Evolutionary conservation across 257 asterid genomes (phyloP).

Genomic region (Plectranthus barbatus): DNA sequence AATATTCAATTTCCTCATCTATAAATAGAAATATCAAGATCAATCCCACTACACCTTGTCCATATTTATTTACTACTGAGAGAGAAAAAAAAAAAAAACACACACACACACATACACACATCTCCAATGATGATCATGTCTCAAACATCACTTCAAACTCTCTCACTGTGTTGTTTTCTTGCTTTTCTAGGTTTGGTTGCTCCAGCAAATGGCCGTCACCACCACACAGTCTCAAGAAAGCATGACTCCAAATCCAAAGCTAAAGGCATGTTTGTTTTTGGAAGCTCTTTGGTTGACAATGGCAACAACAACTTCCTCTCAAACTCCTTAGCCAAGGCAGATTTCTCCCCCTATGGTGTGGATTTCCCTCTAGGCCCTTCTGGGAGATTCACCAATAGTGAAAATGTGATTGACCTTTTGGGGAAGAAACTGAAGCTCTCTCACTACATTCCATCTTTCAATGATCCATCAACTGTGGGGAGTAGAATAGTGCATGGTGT

Average conservation of each 20-base stretch:
- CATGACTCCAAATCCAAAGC: conserved; percentile 16
- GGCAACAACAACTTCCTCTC: conserved; percentile 66
- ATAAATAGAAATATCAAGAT: conserved; percentile 3
- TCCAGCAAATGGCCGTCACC: conserved; percentile 3
- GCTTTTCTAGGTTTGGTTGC: neutral
- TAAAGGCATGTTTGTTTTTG: conserved; percentile 75
- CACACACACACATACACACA: neutral
- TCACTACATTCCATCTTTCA: conserved; percentile 46
- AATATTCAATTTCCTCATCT: neutral
- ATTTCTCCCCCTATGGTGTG: conserved; percentile 61
- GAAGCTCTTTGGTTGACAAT: conserved; percentile 76
- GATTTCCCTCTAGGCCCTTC: conserved; percentile 54
- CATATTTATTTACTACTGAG: neutral
- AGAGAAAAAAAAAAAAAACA: too few relatives aligned
- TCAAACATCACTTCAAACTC: conserved; percentile 8
- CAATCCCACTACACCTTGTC: neutral
- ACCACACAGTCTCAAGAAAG: neutral
- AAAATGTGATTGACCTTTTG: conserved; percentile 51
- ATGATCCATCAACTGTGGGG: conserved; percentile 62
- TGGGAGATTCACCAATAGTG: conserved; percentile 71
- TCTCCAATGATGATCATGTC: neutral
- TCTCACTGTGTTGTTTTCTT: neutral
- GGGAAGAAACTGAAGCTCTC: conserved; percentile 38
- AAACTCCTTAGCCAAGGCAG: conserved; percentile 48
- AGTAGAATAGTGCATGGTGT: conserved; percentile 47